Base-by-base conservation (phyloP, 164 flowering plant species). In the Tetrastigma voinierianum region DNA sequence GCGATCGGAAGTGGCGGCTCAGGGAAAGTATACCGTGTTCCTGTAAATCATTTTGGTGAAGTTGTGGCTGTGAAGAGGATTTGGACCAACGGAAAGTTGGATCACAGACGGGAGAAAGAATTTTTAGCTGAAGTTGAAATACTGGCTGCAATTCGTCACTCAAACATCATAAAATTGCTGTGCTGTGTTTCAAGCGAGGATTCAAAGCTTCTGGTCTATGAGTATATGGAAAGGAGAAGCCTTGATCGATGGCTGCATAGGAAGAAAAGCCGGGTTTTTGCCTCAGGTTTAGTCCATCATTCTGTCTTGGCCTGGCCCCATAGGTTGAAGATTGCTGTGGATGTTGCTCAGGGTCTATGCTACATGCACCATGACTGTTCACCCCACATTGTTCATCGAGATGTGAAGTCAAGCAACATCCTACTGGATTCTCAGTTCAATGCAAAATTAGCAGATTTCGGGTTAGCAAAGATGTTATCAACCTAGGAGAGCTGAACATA, bases 401-500 rank as follows among this genome's bases (percentile, higher is more conserved):
- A 89, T 63, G 78, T 91, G 40, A 91, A 91, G 64, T 83, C 90
- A 3, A 89, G 91, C 78, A 91, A 91, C 44, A 86, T 91, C 14
- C 67, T 90, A 46, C 62, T 91, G 46, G 95, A 87, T 64, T 61
- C 80, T 9, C 76, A 82, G 43, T 87, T 89, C 75, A 82, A 81
- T 51, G 90, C 95, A 3, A 82, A 72, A 69, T 79, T 91, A 20
- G 92, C 91, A 7, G 97, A 91, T 75, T 91, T 91, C 57, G 97
- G 97, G 8, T 71, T 89, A 1, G 97, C 97, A 20, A 76, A 69
- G 80, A 75, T 80, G 55, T 63, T 87, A 56, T 46, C 32, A 77
- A 70, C 65, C 59, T 46, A 0, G 85, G 83, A 46, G 84, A 84
- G 45, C 64, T 71, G 13, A 72, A 73, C 9, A 67, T 87, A 12